phyloP scores from a whole-genome alignment of 306 rosid species.

The Dryas alaskensis region DNA sequence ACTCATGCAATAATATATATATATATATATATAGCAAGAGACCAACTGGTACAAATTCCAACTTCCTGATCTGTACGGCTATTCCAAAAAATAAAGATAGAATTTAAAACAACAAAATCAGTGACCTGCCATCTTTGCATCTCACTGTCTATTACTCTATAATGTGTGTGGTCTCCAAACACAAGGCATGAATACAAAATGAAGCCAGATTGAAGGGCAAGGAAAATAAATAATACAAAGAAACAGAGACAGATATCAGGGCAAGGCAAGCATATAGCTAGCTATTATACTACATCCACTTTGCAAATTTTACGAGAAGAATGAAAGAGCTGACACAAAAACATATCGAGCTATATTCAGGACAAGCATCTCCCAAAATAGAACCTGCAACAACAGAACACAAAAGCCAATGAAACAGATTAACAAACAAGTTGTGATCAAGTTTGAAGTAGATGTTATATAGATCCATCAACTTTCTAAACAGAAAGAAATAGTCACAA shows the following conservation, averaged over 20 bases:
- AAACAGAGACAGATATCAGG: not conserved
- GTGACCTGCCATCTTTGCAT: too few species aligned
- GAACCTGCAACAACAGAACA: slow-evolving; percentile 1
- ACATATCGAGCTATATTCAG: not conserved
- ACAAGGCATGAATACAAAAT: not conserved
- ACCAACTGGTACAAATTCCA: not conserved
- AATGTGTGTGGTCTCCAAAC: not conserved
- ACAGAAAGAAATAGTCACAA: not conserved
- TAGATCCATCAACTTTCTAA: slow-evolving; percentile 3
- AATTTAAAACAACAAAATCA: too few species aligned
- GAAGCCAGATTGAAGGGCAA: not conserved
- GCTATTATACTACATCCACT: not conserved
- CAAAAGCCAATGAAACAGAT: not conserved
- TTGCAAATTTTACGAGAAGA: not conserved
- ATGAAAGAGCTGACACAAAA: not conserved
- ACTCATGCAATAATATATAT: not conserved
- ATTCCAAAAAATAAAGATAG: too few species aligned
- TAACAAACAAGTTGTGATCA: not conserved
- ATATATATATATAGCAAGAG: not conserved
- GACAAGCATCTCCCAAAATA: not conserved
- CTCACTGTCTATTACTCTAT: not conserved
- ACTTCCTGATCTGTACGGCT: not conserved
- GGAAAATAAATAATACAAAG: not conserved
- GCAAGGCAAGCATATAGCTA: not conserved
- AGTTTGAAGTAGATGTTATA: not conserved